Evolutionary conservation across 192 early-diverging fungal species (phyloP).

Genomic region (Spizellomyces sp.): DNA sequence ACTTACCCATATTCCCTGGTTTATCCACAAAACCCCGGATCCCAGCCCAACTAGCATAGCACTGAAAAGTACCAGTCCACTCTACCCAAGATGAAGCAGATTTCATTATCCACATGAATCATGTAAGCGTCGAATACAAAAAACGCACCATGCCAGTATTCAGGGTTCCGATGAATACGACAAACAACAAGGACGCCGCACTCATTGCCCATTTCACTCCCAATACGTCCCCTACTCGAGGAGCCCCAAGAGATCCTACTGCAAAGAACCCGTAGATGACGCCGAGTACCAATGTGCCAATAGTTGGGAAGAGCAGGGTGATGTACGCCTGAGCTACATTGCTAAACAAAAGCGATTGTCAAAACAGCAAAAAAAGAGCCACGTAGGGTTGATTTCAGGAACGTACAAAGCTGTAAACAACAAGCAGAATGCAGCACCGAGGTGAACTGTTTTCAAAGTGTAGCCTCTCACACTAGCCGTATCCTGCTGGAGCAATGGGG

Average conservation of each 20-base stretch:
- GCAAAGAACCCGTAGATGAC: slow-evolving; percentile 35
- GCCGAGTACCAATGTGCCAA: slow-evolving; percentile 21
- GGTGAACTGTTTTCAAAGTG: slow-evolving; percentile 18
- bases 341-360: not conserved
- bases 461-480: not conserved
- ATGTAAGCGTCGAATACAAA: not conserved
- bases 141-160: slow-evolving; percentile 10
- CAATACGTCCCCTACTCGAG: slow-evolving; percentile 14
- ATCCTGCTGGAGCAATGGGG: not conserved
- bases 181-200: slow-evolving; percentile 19
- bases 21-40: slow-evolving; percentile 31
- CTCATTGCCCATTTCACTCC: slow-evolving; percentile 32
- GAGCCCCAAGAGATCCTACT: slow-evolving; percentile 19
- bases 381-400: not conserved
- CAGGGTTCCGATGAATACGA: slow-evolving; percentile 16
- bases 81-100: slow-evolving; percentile 2
- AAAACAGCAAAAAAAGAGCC: not conserved
- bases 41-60: slow-evolving; percentile 24
- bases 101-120: not conserved
- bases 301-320: slow-evolving; percentile 20
- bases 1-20: slow-evolving; percentile 33
- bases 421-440: slow-evolving; percentile 28
- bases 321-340: slow-evolving; percentile 34
- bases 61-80: slow-evolving; percentile 10
- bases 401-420: slow-evolving; percentile 33